A percentile compares a stretch with the other conserved stretches of the same genome.
These are phyloP conservation scores for Sungouiella blattae DNA, from an alignment of 805 yeast genomes.

Conservation along the genomic window DNA sequence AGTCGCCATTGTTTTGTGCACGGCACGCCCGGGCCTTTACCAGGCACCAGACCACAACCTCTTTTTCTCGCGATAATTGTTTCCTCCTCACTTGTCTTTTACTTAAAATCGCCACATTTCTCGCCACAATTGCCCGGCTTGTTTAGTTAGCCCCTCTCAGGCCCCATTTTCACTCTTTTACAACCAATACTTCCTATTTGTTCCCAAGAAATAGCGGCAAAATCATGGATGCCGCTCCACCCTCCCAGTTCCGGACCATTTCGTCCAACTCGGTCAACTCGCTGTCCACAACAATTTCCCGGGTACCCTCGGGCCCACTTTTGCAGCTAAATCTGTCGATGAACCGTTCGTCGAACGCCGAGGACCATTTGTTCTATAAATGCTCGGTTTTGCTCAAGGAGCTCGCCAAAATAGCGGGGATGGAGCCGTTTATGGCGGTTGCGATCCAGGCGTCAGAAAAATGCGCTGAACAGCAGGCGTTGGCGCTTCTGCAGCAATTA, in stretches of 20 bases:
- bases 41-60: no score
- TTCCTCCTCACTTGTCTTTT: no score
- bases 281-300: conserved; percentile 31
- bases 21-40: no score
- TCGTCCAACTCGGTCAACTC: conserved; percentile 27
- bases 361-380: conserved; percentile 68
- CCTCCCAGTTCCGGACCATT: conserved; percentile 31
- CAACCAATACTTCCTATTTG: no score
- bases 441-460: conserved; percentile 68
- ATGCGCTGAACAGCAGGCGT: conserved; percentile 70
- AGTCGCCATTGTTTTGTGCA: no score
- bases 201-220: no score
- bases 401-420: conserved; percentile 58
- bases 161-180: no score
- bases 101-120: no score
- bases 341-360: conserved; percentile 59
- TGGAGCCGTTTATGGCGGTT: conserved; percentile 62
- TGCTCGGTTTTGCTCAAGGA: conserved; percentile 55
- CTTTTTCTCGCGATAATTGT: no score
- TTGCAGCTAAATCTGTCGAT: conserved; percentile 45
- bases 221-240: no score
- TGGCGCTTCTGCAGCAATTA: conserved; percentile 41
- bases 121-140: no score
- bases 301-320: conserved; percentile 46
- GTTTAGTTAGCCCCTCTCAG: no score